phyloP scores from a whole-genome alignment of 768 basidiomycete species.

The Kwoniella europaea region DNA sequence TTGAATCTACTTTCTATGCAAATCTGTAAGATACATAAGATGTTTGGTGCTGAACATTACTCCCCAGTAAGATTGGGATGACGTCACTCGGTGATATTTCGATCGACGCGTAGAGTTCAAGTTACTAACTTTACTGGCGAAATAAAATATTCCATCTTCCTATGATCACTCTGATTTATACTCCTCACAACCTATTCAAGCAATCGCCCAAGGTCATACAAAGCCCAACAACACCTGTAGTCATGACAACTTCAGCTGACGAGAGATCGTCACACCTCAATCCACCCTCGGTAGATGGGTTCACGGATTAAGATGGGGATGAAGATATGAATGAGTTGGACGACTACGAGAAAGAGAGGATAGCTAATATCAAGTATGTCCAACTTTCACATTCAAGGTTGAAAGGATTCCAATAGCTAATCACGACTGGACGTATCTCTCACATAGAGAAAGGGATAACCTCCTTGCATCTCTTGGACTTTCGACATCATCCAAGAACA shows the following conservation, averaged over 20 bases:
- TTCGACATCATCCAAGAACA: neutral
- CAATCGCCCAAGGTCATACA: too few species aligned
- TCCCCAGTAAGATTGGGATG: neutral
- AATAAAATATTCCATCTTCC: neutral
- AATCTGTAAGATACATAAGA: too few species aligned
- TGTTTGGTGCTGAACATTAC: too few species aligned
- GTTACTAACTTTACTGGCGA: neutral
- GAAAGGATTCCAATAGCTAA: too few species aligned
- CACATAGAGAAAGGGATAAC: slow-evolving; percentile 25
- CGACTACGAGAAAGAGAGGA: slow-evolving; percentile 45
- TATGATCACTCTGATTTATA: neutral
- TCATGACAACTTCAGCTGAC: slow-evolving; percentile 11
- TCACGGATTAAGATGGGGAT: neutral
- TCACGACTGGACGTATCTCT: too few species aligned
- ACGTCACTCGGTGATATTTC: neutral
- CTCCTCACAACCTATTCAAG: too few species aligned
- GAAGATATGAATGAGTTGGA: slow-evolving; percentile 31
- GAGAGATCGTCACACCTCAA: neutral
- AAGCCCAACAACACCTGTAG: too few species aligned
- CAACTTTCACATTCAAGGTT: too few species aligned
- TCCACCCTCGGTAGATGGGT: neutral
- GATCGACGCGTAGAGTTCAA: neutral
- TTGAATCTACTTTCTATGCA: too few species aligned
- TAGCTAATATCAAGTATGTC: slow-evolving; percentile 48
- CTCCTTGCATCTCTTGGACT: slow-evolving; percentile 27